Base-by-base conservation (phyloP, 2,329 filamentous ascomycete genomes). In the Aaosphaeria pasadenensis region DNA sequence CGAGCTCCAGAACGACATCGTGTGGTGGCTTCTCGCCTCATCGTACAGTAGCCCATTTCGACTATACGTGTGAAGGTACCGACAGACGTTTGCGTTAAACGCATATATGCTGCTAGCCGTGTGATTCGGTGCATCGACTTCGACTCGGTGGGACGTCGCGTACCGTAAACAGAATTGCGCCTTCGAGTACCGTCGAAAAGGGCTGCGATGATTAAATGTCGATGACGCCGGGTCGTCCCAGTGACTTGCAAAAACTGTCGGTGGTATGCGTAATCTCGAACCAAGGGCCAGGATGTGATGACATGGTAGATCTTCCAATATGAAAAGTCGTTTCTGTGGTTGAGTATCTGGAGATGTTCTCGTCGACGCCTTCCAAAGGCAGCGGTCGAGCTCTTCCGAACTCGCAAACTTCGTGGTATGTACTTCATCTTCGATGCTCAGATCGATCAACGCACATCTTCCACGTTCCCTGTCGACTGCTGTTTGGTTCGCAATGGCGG, bases 211-310 rank as follows among this genome's bases (percentile, higher is more conserved):
- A 24, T 53, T 53, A 44, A 53, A 53, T 13, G 49, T 44, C 7
- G 48, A 46, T 2, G 42, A 35, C 24, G 51, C 48, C 1, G 48
- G 51, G 36, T 53, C 48, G n/a, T 50, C 48, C 35, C 41, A 53
- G 11, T 53, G 51, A 6, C 50, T 44, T 11, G 51, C 51, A 28
- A 53, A 53, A 46, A 51, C 48, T 30, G 43, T 49, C 1, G 51
- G 51, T 11, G 48, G 51, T 35, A 51, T 49, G 3, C 48, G 40
- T 3, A 53, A 36, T 17, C 44, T 33, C 1, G 51, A 48, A 9
- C 51, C 51, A 6, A 52, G 49, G 5, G 49, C 46, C 11, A 52
- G 40, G 17, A 49, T 47, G 13, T 52, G 44, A 32, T 52, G 48
- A n/a, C 46, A 48, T 7, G 49, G 49, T 9, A 52, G 35, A 30